These are phyloP conservation scores for Balakata baccata DNA, from an alignment of 345 rosid genomes.

Conservation along the genomic window DNA sequence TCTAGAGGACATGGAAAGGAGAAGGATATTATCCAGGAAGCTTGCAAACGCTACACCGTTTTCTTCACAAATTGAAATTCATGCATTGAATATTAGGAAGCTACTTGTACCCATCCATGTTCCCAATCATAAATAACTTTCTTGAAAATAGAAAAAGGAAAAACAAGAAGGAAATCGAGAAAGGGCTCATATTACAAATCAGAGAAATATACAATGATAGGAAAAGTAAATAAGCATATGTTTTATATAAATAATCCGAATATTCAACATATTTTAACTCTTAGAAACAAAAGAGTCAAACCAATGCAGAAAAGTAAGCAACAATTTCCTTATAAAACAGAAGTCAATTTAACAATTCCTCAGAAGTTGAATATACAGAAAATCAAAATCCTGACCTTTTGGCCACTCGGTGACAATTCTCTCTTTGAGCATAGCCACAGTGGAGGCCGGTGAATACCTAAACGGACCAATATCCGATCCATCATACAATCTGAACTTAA, in stretches of 20 bases:
- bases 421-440: constrained; percentile 76
- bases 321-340: neutral
- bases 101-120: no score
- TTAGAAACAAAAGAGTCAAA: constrained; percentile 1
- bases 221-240: neutral
- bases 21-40: neutral
- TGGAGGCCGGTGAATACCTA: constrained; percentile 66
- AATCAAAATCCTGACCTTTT: constrained; percentile 45
- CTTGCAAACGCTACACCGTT: neutral
- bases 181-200: no score
- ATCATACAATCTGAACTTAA: constrained; percentile 84
- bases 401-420: constrained; percentile 87
- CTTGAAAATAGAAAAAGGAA: no score
- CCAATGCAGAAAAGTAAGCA: no score
- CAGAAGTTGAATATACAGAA: neutral
- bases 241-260: neutral
- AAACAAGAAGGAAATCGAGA: no score
- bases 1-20: neutral
- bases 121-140: no score
- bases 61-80: neutral
- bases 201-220: neutral
- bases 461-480: constrained; percentile 95
- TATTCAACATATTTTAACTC: neutral
- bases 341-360: neutral
- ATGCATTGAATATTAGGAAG: neutral